These are phyloP conservation scores for Acorus gramineus DNA, from an alignment of 106 monocot species.

Conservation along the genomic window DNA sequence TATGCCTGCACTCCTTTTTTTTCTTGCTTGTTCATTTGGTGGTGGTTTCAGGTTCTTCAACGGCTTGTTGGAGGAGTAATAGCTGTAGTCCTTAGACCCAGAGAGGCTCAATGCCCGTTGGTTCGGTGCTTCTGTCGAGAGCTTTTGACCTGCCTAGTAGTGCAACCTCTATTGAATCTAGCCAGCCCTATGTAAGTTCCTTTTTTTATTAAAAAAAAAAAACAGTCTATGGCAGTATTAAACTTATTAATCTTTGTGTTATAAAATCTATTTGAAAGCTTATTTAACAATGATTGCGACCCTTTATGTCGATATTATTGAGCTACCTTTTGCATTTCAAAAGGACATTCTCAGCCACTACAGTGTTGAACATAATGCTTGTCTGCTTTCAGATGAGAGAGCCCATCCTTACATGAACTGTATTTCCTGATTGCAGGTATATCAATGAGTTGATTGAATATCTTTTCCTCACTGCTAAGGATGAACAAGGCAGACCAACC, in stretches of 20 bases:
- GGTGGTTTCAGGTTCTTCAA: constrained; percentile 70
- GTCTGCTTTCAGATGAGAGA: neutral
- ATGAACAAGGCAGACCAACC: constrained; percentile 15
- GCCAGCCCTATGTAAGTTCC: constrained; percentile 72
- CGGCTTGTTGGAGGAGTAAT: constrained; percentile 74
- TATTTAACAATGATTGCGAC: too few relatives aligned
- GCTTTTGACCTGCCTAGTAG: constrained; percentile 70
- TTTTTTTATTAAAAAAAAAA: neutral
- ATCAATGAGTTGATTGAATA: constrained; percentile 89
- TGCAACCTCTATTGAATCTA: constrained; percentile 82
- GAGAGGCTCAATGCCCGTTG: constrained; percentile 73
- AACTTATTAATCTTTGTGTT: too few relatives aligned
- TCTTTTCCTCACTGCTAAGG: constrained; percentile 43
- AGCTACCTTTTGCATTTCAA: neutral
- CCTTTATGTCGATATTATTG: neutral
- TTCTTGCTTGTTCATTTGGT: constrained; percentile 9
- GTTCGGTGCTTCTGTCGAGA: constrained; percentile 65
- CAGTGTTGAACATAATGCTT: neutral
- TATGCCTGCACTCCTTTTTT: neutral
- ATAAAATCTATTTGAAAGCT: too few relatives aligned
- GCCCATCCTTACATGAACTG: neutral
- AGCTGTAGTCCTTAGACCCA: constrained; percentile 56
- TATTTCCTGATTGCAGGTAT: constrained; percentile 40
- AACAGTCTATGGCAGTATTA: too few relatives aligned
- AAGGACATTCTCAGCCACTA: neutral